Conservation (phyloP, 441 rosid species). For the Erysimum cheiri region DNA sequence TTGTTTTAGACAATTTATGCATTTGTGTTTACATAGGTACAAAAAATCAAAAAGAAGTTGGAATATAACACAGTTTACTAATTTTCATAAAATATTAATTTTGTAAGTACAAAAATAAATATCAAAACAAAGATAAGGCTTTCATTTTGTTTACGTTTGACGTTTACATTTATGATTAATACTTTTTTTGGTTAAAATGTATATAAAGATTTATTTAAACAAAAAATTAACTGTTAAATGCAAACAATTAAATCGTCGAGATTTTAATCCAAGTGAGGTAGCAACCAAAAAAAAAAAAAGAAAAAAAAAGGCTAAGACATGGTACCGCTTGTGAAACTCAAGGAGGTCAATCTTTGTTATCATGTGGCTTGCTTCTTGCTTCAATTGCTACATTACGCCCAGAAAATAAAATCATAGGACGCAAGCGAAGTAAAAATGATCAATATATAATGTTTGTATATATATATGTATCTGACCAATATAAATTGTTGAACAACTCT, state of each 20-base stretch:
- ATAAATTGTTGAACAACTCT: conserved; percentile 2
- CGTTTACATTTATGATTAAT: not conserved
- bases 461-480: not conserved
- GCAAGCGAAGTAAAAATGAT: not conserved
- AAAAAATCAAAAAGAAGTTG: not conserved
- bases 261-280: not conserved
- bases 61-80: not conserved
- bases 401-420: not conserved
- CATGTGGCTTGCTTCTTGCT: conserved; percentile 54
- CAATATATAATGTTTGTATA: not conserved
- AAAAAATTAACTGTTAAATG: not conserved
- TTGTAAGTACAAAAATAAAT: no score
- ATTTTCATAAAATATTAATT: not conserved
- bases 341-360: conserved; percentile 60
- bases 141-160: not conserved
- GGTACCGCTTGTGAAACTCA: conserved; percentile 56
- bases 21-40: not conserved
- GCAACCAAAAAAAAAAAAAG: conserved; percentile 1
- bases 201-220: no score
- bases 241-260: not conserved
- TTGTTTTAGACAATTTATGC: not conserved
- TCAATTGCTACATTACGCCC: conserved; percentile 54
- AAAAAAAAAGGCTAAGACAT: conserved; percentile 11
- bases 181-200: no score
- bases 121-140: not conserved